Base-by-base conservation (phyloP, 139 green algal genomes). In the Volvox reticuliferus region DNA sequence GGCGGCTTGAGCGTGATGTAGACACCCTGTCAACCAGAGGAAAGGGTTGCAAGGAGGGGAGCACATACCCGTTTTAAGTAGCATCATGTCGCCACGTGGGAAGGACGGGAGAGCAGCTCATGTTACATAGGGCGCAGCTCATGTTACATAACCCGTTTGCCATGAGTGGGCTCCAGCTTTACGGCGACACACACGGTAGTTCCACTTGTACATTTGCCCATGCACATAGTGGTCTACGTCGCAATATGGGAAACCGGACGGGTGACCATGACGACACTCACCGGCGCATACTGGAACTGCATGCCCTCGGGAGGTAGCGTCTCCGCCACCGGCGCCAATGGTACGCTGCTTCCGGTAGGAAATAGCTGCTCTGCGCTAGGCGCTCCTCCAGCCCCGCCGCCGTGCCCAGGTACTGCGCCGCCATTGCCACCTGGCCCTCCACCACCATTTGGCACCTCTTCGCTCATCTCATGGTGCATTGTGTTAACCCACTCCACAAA, bases 1-100 rank as follows among this genome's bases (percentile, higher is more conserved):
- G 85, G 85, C 44, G 69, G 85, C 44, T 76, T 76, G 33, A 89
- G 26, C 37, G 37, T 71, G n/a, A 89, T 55, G 85, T 73, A 89
- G 16, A 89, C 85, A 30, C 85, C 85, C 85, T 89, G 69, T 36
- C 36, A 24, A 16, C 65, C 65, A 28, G 78, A 5, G 33, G 61
- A 2, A 82, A 20, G 76, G 28, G n/a, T 35, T 80, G 2, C 26
- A 35, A 12, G 26, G 6, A 80, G 26, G 73, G 24, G 17, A 32
- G n/a, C 26, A 35, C 18, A 14, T 33, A 35, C 73, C 28, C 28
- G 6, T 18, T n/a, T 2, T 32, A 80, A 80, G 28, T 22, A 35
- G 2, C n/a, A 68, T 21, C 18, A 44, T 19, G 30, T 35, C 36
- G 35, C 12, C 1, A 16, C 0, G 44, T 55, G 5, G 44, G 44